phyloP scores from a whole-genome alignment of 164 flowering plant species.

The Brasenia schreberi region DNA sequence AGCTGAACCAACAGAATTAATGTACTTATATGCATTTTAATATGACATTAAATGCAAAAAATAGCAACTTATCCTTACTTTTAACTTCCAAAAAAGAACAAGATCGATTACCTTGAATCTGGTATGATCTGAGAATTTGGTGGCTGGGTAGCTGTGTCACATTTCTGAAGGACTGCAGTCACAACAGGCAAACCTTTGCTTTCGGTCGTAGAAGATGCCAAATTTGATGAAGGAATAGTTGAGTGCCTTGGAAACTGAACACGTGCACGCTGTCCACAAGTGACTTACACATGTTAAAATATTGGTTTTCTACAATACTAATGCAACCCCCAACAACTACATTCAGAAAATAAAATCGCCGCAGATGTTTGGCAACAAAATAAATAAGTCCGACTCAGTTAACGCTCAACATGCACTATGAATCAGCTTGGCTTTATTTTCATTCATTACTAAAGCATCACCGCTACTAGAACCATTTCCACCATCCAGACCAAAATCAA shows the following conservation, averaged over 20 bases:
- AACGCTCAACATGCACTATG: too few species aligned
- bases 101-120: slow-evolving; percentile 55
- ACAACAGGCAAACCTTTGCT: slow-evolving; percentile 17
- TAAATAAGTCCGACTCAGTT: too few species aligned
- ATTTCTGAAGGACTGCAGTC: slow-evolving; percentile 23
- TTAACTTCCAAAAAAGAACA: too few species aligned
- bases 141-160: slow-evolving; percentile 21
- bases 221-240: slow-evolving; percentile 17
- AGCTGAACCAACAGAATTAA: neutral
- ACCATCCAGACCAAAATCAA: too few species aligned
- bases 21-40: too few species aligned
- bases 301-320: neutral
- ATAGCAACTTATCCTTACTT: too few species aligned
- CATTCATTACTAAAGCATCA: too few species aligned
- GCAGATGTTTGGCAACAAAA: too few species aligned
- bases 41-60: too few species aligned
- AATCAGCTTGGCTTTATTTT: too few species aligned
- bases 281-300: neutral
- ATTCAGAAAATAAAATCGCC: too few species aligned
- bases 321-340: neutral
- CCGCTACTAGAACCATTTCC: too few species aligned
- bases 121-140: slow-evolving; percentile 30
- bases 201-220: slow-evolving; percentile 12
- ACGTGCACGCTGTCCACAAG: slow-evolving; percentile 52
- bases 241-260: slow-evolving; percentile 71